Evolutionary conservation across 352 stramenopile genomes (phyloP), one percentile per base, ranked within the genome.

Genomic region (Blastocystis sp.): DNA sequence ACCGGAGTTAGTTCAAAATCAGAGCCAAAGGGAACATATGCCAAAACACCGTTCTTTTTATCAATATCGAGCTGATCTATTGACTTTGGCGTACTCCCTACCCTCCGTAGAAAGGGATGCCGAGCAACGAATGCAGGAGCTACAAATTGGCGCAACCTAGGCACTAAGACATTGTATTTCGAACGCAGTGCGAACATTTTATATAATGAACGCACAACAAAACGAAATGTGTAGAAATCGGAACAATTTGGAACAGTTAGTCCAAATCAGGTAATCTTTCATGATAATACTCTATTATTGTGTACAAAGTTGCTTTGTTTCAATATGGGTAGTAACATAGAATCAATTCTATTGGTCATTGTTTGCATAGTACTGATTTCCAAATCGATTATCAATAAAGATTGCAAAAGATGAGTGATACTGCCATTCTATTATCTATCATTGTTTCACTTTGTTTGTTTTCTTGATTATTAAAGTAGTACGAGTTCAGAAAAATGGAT

Each of bases 21-120:
- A 11, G 73, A 69, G 24, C 43, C 39, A 43, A 54, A 85, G 7
- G 73, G 73, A 69, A 85, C 30, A 43, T 85, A 85, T 8, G 73
- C 73, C 30, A 85, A 47, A 18, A 53, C 73, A 34, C 73, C 73
- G n/a, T 85, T 85, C 73, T 85, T 85, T 45, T 85, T 85, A 45
- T 85, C 73, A 43, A 85, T 85, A 45, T 85, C 73, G 18, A 85
- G 39, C 41, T 85, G 73, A 9, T 85, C 73, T n/a, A 37, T 65
- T 30, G 73, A 24, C 47, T 85, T 85, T 50, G 47, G 6, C 37
- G 50, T 85, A 13, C 53, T 55, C 26, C 18, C 11, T 20, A 1
- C n/a, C 1, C 34, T 68, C 2, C 43, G 34, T 43, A 68, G 63
- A 8, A 45, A 64, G 39, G 43, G 73, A 85, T 81, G 34, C 13